Percentiles rank a stretch among this genome's conserved stretches.
phyloP scores from a whole-genome alignment of 2,329 filamentous ascomycete genomes.

The Beauveria pseudobassiana region DNA sequence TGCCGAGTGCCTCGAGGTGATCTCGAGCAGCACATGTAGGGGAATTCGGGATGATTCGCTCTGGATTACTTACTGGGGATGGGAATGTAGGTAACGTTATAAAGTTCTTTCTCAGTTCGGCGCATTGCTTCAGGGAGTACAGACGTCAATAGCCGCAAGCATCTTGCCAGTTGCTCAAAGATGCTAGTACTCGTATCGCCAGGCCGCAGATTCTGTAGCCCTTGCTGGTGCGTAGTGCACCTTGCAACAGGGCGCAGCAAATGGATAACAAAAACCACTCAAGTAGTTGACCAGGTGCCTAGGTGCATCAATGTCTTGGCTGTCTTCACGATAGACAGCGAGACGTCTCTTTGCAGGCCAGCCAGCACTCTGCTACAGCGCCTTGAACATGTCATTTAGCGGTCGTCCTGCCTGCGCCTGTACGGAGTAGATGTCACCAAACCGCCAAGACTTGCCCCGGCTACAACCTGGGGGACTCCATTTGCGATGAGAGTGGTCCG shows the following conservation, averaged over 20 bases:
- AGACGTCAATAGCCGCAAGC: background rate
- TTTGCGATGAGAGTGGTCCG: background rate
- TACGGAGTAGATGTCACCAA: background rate
- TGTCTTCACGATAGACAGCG: too few relatives aligned
- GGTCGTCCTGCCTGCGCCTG: background rate
- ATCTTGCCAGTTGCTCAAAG: background rate
- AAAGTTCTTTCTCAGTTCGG: too few relatives aligned
- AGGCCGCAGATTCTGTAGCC: background rate
- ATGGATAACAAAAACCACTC: background rate
- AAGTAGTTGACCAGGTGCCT: background rate
- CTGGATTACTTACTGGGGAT: background rate
- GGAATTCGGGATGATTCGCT: background rate
- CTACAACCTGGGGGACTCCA: background rate
- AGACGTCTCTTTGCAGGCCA: too few relatives aligned
- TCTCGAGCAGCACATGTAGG: background rate
- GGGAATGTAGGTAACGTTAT: background rate
- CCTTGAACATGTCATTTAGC: too few relatives aligned
- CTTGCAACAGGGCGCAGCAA: background rate
- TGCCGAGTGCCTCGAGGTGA: background rate
- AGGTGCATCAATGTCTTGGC: background rate
- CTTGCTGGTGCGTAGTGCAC: background rate
- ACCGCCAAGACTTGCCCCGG: background rate
- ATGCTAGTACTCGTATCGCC: background rate
- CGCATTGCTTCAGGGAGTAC: background rate
- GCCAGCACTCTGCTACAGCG: too few relatives aligned